Base-by-base conservation (phyloP, 768 basidiomycete genomes). In the Thelephora ganbajun region DNA sequence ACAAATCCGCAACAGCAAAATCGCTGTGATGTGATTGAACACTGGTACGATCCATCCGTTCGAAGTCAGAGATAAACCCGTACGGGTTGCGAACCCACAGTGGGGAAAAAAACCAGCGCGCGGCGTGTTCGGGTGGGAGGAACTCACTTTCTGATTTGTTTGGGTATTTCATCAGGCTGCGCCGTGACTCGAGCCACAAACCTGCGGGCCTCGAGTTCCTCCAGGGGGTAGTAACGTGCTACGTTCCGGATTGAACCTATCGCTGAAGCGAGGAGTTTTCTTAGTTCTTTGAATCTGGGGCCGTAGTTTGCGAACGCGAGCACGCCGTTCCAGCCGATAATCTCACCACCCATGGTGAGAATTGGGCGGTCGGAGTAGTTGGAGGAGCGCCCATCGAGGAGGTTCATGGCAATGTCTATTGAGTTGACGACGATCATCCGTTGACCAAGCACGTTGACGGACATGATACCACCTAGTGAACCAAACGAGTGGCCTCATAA, bases 91-190 rank as follows among this genome's bases (percentile, higher is more conserved):
- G n/a, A n/a, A n/a, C n/a, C n/a, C n/a, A n/a, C n/a, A n/a, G n/a
- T n/a, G n/a, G 26, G 26, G 56, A 6, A 52, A 52, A 2, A 47
- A 23, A 42, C 54, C 48, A 34, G n/a, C n/a, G n/a, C n/a, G n/a
- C n/a, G n/a, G n/a, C n/a, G n/a, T n/a, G n/a, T n/a, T n/a, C n/a
- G n/a, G n/a, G n/a, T n/a, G n/a, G n/a, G n/a, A 50, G 11, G 43
- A 39, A 52, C 54, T 50, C 47, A 67, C 66, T 62, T 58, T 6
- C 58, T 54, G 20, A 68, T 49, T 46, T 63, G 59, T 3, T 56
- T 46, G 2, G 53, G 43, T 7, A 61, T 45, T 11, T 54, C 47
- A 0, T 54, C 52, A 1, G 65, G 63, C n/a, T 56, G 47, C 11
- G 50, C 45, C 11, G 61, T 45, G 6, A 70, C 36, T 11, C 59